Evolutionary conservation across 2,329 filamentous ascomycete species (phyloP).

Genomic region (Pseudogymnoascus sp.): DNA sequence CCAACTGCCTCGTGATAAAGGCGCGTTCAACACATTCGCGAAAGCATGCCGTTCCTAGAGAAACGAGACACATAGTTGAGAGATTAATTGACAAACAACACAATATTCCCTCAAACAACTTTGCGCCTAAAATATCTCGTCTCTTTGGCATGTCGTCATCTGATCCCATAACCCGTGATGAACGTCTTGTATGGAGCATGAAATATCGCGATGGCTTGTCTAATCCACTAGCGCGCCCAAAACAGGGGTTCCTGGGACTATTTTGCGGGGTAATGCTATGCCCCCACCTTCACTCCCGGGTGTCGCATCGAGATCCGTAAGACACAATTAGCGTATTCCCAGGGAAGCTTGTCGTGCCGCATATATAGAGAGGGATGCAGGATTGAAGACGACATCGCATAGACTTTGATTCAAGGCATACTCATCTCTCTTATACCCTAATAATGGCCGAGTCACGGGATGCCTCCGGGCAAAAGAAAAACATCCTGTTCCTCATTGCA

Average conservation of each 20-base stretch:
- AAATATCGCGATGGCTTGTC: too few species aligned
- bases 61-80: background rate
- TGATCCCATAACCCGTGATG: background rate
- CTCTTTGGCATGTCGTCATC: background rate
- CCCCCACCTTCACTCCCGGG: background rate
- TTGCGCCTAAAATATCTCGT: background rate
- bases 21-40: background rate
- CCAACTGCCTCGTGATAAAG: background rate
- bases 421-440: background rate
- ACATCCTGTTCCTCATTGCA: constrained; percentile 36
- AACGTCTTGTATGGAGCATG: background rate
- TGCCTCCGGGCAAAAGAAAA: constrained; percentile 19
- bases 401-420: background rate
- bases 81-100: background rate
- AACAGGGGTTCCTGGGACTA: background rate
- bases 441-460: background rate
- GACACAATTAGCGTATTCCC: background rate
- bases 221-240: background rate
- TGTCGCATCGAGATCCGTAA: constrained; percentile 2
- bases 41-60: background rate
- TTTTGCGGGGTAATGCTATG: too few species aligned
- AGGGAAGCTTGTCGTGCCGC: background rate
- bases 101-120: background rate
- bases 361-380: background rate
- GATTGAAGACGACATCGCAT: background rate